These are phyloP conservation scores for Skeletonema marinoi DNA, from an alignment of 108 stramenopile species.

Conservation along the genomic window DNA sequence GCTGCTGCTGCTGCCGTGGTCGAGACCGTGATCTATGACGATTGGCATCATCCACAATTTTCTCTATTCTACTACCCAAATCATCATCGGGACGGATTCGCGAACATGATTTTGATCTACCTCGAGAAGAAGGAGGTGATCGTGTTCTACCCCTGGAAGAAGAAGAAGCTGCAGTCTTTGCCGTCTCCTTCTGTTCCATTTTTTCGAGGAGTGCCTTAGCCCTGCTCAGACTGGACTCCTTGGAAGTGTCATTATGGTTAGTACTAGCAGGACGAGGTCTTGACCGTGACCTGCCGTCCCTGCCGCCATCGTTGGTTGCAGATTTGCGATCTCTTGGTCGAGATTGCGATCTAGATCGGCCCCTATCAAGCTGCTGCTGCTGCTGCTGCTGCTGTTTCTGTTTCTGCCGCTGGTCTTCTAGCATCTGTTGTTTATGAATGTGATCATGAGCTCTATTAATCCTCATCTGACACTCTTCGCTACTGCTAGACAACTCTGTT, in stretches of 20 bases:
- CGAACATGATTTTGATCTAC: not conserved
- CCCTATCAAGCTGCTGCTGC: not conserved
- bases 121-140: not conserved
- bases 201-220: not conserved
- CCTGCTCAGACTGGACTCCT: not conserved
- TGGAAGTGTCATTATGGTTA: not conserved
- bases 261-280: not conserved
- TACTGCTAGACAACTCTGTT: not conserved
- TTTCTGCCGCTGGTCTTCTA: not conserved
- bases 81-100: not conserved
- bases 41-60: not conserved
- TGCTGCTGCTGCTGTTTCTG: not conserved
- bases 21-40: not conserved
- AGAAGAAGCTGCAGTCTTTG: not conserved
- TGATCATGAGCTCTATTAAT: not conserved
- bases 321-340: not conserved
- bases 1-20: not conserved
- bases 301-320: not conserved
- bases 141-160: not conserved
- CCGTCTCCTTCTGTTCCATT: not conserved
- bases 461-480: not conserved
- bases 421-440: not conserved
- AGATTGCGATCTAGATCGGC: not conserved
- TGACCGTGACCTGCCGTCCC: not conserved
- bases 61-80: not conserved